A percentile compares a stretch with the other conserved stretches of the same genome.
Evolutionary conservation across 2,329 filamentous ascomycete genomes (phyloP).

Genomic region (Cordyceps pruinosa): DNA sequence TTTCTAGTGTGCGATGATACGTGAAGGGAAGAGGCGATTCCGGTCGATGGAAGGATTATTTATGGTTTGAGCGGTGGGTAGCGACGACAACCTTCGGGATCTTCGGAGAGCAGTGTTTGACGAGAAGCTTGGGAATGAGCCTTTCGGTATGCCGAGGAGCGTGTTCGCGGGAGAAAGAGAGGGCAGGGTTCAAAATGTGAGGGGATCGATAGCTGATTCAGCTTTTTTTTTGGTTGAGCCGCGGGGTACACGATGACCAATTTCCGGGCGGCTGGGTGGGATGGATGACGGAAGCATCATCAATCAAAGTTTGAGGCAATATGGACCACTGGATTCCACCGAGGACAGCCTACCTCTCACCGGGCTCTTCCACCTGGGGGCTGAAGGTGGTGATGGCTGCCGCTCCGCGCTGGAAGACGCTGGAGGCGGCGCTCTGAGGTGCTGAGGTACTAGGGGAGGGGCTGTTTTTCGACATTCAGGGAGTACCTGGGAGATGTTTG

Average conservation of each 20-base stretch:
- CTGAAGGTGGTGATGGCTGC: neutral
- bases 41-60: neutral
- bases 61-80: neutral
- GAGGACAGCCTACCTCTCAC: no score
- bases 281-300: constrained; percentile 10
- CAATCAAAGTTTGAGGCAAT: constrained; percentile 8
- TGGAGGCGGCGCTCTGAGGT: no score
- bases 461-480: no score
- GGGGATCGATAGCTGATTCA: neutral
- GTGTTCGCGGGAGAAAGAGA: neutral
- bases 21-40: neutral
- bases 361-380: no score
- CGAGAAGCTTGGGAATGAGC: neutral
- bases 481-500: no score
- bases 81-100: neutral
- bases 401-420: no score
- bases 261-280: neutral
- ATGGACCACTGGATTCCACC: no score
- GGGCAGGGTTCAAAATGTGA: neutral
- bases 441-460: no score
- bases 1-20: constrained; percentile 15
- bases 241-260: constrained; percentile 5
- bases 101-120: neutral
- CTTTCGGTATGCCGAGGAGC: neutral
- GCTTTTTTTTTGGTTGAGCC: no score